Evolutionary conservation across 768 basidiomycete species (phyloP), one percentile per base, ranked within the genome.

Genomic region (Tephrocybe sp.): DNA sequence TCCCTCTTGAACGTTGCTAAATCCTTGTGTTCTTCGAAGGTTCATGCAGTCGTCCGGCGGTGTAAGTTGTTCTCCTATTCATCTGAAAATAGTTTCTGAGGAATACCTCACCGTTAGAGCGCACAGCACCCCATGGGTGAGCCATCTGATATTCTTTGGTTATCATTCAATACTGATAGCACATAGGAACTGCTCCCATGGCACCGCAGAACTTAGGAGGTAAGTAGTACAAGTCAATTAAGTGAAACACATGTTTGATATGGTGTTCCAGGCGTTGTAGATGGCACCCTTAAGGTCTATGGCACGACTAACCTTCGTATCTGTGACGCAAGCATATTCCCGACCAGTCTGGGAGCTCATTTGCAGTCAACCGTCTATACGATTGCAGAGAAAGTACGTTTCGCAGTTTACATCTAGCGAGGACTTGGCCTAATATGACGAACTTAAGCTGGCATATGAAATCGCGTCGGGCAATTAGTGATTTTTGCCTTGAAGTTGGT

Each of bases 301-400:
- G 56, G 56, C 1, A 52, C 53, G 1, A 35, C 43, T 1, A 57
- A 57, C 30, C 39, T 61, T 25, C 36, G 58, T 11, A 49, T 61
- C 2, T 53, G 43, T 5, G 60, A 61, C 44, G 60, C 57, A 1
- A 56, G 54, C 26, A 49, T 61, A 35, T 48, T 61, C 18, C 57
- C 60, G 1, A 16, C 58, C 2, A 43, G 36, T 9, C 0, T 55
- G 1, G 58, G 40, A 9, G 50, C 58, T 1, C 58, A 60, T 47
- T n/a, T 49, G 21, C 56, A 60, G 38, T 42, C 42, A 24, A 54
- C 55, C 5, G 53, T 57, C 4, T 60, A 60, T 47, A 56, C 56
- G 11, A 47, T 60, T 9, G 58, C 32, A 1, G 58, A 60, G 34
- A 60, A 55, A 49, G 53, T 54, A 54, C 51, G 28, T 53, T 52